Percentiles rank a stretch among this genome's conserved stretches.
These are phyloP conservation scores for Zelonia costaricensis DNA, from an alignment of 208 protist genomes.

Conservation along the genomic window DNA sequence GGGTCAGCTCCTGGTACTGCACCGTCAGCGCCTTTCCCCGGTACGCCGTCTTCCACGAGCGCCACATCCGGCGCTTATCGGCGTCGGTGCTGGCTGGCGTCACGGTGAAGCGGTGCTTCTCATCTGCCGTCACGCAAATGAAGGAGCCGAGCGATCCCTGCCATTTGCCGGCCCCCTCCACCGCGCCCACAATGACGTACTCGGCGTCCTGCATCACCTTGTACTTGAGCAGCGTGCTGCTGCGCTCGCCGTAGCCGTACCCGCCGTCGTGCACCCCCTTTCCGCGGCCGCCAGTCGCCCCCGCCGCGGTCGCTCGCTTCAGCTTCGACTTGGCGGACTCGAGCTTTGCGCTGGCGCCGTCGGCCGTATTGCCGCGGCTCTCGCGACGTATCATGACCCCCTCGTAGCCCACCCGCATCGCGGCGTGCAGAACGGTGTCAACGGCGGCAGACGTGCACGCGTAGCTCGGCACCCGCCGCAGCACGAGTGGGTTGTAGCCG, in stretches of 20 bases:
- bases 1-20: slow-evolving; percentile 83
- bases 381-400: slow-evolving; percentile 85
- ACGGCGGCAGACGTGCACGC: slow-evolving; percentile 35
- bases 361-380: background rate
- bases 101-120: slow-evolving; percentile 67
- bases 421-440: slow-evolving; percentile 36
- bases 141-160: slow-evolving; percentile 82
- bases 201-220: slow-evolving; percentile 90
- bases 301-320: background rate
- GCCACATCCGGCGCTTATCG: slow-evolving; percentile 74
- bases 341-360: slow-evolving; percentile 4
- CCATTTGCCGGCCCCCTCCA: slow-evolving; percentile 87
- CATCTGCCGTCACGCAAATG: slow-evolving; percentile 61
- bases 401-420: slow-evolving; percentile 79
- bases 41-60: slow-evolving; percentile 50
- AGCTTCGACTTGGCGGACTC: slow-evolving; percentile 2
- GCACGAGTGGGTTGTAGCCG: slow-evolving; percentile 28
- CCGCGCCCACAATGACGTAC: slow-evolving; percentile 80
- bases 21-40: slow-evolving; percentile 87
- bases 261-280: slow-evolving; percentile 22
- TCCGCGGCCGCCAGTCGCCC: background rate
- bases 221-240: slow-evolving; percentile 85
- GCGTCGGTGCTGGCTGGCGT: slow-evolving; percentile 76
- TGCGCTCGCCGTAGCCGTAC: slow-evolving; percentile 84
- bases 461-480: slow-evolving; percentile 58